Evolutionary conservation across 2,329 filamentous ascomycete genomes (phyloP), one percentile per base, ranked within the genome.

Genomic region (Aspergillus jensenii): DNA sequence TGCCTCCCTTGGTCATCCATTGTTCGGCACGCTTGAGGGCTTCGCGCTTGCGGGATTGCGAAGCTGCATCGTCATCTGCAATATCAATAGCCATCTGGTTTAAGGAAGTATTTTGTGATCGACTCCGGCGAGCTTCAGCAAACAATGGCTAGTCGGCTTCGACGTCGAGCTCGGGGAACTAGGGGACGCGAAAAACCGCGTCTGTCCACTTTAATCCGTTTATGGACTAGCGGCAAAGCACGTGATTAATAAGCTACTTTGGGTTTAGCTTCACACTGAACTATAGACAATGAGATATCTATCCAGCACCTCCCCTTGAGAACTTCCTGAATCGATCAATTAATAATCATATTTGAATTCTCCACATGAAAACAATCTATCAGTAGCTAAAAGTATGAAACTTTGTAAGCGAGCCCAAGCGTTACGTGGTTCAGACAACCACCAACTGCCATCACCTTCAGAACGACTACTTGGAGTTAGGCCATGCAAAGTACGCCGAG

Each of bases 1-100:
- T 81, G 31, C 87, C 88, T 46, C 85, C 84, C 64, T 74, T 85
- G 59, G 76, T 82, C 58, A 88, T 79, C 68, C 79, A 80, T 67
- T 76, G 73, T 59, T 76, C 78, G 44, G 78, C 76, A 33, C 72
- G 72, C 61, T 76, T 71, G 47, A 66, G 68, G 40, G 68, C 66
- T 59, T 64, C 70, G 35, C 56, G 66, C 19, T 61, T 62, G 37
- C 58, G 59, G 35, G 63, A 47, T 5, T 57, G 53, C 27, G 59
- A 54, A 5, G 53, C 39, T 7, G 65, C 59, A 25, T 51, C 59
- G 11, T 66, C 65, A 15, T 66, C 59, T 31, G 55, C 55, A 14
- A 52, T 31, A 6, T 62, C 58, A 35, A 35, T 49, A 19, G 60
- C 55, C 69, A 71, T 71, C 19, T 56, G 44, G 48, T 44, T 44